phyloP scores from a whole-genome alignment of 2,329 filamentous ascomycete genomes.

The Periglandula ipomoeae region DNA sequence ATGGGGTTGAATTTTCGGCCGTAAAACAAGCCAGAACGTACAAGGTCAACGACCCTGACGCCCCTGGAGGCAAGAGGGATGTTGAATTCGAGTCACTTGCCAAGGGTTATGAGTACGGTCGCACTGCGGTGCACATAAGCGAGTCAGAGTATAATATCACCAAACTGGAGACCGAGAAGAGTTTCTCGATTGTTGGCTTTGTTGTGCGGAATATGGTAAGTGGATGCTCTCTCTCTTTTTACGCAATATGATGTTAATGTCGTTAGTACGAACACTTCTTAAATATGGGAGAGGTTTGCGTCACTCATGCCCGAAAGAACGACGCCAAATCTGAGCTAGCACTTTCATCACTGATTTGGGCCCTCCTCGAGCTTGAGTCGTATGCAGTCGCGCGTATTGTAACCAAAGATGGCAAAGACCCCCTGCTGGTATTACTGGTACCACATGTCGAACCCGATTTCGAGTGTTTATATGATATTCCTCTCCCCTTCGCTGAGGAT shows the following conservation, averaged over 20 bases:
- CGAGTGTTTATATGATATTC: slow-evolving; percentile 82
- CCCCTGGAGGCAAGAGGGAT: slow-evolving; percentile 70
- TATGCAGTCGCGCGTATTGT: slow-evolving; percentile 85
- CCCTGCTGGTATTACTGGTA: slow-evolving; percentile 66
- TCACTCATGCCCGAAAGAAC: slow-evolving; percentile 66
- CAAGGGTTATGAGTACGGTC: slow-evolving; percentile 91
- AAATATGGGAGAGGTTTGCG: slow-evolving; percentile 70
- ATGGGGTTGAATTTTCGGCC: slow-evolving; percentile 49
- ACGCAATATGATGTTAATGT: not conserved
- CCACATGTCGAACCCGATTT: slow-evolving; percentile 70
- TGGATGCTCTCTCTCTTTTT: no score
- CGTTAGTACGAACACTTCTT: slow-evolving; percentile 71
- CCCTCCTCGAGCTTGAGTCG: slow-evolving; percentile 73
- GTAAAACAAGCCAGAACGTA: slow-evolving; percentile 77
- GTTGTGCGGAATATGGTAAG: slow-evolving; percentile 60
- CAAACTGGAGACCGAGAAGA: slow-evolving; percentile 68
- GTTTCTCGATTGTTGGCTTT: slow-evolving; percentile 81
- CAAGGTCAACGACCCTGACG: slow-evolving; percentile 64
- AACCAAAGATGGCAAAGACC: slow-evolving; percentile 71
- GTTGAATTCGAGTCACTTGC: slow-evolving; percentile 75
- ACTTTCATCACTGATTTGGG: slow-evolving; percentile 81
- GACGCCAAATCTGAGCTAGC: slow-evolving; percentile 80
- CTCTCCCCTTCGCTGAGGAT: slow-evolving; percentile 89
- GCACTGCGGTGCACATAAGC: slow-evolving; percentile 82
- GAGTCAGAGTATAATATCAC: slow-evolving; percentile 81